Evolutionary conservation across 2,329 filamentous ascomycete species (phyloP), one percentile per base, ranked within the genome.

Genomic region (Huntiella savannae): DNA sequence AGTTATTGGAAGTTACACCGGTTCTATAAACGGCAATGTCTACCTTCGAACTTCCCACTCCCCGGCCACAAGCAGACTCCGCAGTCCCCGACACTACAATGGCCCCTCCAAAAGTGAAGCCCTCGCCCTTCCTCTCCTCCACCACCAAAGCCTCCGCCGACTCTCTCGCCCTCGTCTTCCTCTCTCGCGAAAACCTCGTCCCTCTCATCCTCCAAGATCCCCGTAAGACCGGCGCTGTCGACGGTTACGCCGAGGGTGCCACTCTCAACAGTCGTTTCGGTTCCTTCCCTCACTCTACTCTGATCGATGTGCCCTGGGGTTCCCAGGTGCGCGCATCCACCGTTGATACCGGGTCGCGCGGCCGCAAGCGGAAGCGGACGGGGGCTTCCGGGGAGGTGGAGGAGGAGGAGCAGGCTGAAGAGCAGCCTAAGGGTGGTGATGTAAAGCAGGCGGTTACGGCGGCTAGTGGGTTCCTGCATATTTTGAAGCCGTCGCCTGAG

Each of bases 191-290:
- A 61, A 79, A 80, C 51, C 76, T 87, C 49, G 62, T 60, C 3
- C 57, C 54, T 4, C 58, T 76, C 33, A 57, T 64, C 33, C 58
- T 75, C 7, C 55, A 58, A 13, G 58, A 61, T n/a, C 52, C 61
- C 1, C 53, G 55, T 2, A 59, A 67, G 34, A 62, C 61, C 1
- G 75, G 75, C 45, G 70, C 73, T 37, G 69, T 79, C 52, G 70
- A 75, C 51, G 71, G 69, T 50, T 61, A 62, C 2, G 55, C 56
- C 6, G 58, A 86, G 58, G 82, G 82, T 33, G 78, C 77, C 40
- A 80, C 85, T 2, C 75, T 87, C 46, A 96, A 94, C 63, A 98
- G 88, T 1, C 78, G 87, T 39, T 98, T 94, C 57, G 91, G 91
- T 42, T 94, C 87, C 0, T 88, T 86, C 50, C 82, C 83, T 0